Percentiles rank a stretch among this genome's conserved stretches.
Conservation (phyloP, 1,284 basidiomycete species). For the Rhodotorula sp. region DNA sequence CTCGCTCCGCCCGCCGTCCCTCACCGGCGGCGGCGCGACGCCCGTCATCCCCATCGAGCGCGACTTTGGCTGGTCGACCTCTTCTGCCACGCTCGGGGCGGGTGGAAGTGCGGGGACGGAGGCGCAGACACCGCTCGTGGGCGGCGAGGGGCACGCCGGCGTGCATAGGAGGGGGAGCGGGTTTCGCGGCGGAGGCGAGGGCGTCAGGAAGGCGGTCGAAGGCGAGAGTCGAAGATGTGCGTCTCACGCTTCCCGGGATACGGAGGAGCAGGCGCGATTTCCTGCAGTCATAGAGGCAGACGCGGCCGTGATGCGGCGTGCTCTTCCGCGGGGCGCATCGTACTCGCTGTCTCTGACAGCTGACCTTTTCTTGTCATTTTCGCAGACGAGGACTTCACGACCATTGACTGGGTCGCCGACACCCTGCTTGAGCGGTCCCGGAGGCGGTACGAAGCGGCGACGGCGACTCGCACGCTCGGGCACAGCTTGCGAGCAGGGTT, state of each 20-base stretch:
- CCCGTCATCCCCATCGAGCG: conserved; percentile 23
- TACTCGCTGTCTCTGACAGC: too few species aligned
- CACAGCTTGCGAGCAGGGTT: conserved; percentile 59
- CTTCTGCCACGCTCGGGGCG: not conserved
- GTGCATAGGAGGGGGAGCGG: not conserved
- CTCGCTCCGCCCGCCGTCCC: not conserved
- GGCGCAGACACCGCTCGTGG: too few species aligned
- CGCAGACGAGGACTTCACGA: conserved; percentile 68
- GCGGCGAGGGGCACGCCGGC: not conserved
- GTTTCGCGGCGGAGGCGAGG: not conserved
- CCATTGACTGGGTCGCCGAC: conserved; percentile 92
- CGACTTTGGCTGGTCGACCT: conserved; percentile 3
- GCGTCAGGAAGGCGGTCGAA: not conserved
- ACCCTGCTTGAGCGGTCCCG: conserved; percentile 81
- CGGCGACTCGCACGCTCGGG: conserved; percentile 58
- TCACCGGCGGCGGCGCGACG: not conserved
- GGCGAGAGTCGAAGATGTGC: conserved; percentile 23
- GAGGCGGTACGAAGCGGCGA: conserved; percentile 63
- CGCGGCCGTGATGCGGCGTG: not conserved
- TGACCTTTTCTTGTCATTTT: too few species aligned
- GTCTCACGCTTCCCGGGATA: not conserved
- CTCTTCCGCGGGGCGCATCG: too few species aligned
- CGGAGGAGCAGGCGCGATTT: too few species aligned
- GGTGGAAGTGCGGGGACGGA: too few species aligned
- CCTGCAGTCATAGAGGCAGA: too few species aligned